Conservation (phyloP, 257 asterid genomes). For the Solanum gandarillasii region DNA sequence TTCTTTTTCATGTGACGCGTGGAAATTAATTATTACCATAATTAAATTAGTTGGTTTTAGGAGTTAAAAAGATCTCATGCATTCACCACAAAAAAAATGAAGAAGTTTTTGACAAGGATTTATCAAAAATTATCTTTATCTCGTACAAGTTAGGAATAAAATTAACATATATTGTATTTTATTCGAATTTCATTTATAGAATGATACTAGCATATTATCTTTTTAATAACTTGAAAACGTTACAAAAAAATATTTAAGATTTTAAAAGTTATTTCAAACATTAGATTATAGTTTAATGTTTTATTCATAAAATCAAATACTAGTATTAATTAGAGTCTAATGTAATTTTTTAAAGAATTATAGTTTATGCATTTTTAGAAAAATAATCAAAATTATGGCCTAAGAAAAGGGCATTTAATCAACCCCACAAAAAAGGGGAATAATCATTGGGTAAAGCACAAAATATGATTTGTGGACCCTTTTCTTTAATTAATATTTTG, state of each 20-base stretch:
- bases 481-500: background rate
- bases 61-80: background rate
- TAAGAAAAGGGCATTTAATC: background rate
- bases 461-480: background rate
- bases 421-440: background rate
- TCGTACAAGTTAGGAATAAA: no score
- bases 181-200: accelerated
- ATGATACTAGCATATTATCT: background rate
- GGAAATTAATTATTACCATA: background rate
- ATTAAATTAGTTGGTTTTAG: background rate
- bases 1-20: background rate
- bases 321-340: background rate
- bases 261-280: no score
- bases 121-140: no score
- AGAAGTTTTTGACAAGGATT: accelerated
- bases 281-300: no score
- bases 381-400: background rate
- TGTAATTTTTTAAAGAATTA: background rate
- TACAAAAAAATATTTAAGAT: no score
- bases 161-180: accelerated
- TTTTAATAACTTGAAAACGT: no score
- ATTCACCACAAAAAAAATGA: background rate
- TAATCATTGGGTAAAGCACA: background rate
- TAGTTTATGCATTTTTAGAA: background rate
- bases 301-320: background rate